phyloP scores from a whole-genome alignment of 2,329 filamentous ascomycete species.

The Pseudomassariella vexata region DNA sequence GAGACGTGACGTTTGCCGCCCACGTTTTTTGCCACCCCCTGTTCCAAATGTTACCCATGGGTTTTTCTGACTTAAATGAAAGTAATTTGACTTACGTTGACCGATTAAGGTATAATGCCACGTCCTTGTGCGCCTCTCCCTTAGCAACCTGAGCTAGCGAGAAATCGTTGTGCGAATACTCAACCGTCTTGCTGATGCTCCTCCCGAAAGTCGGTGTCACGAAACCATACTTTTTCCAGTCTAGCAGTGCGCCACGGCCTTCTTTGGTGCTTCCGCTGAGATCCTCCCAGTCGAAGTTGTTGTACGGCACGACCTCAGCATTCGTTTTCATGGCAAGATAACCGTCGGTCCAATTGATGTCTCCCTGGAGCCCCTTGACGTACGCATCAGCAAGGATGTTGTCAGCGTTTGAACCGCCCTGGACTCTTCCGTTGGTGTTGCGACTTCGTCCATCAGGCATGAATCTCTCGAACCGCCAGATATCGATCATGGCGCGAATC shows the following conservation, averaged over 20 bases:
- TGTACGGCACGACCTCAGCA: conserved; percentile 47
- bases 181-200: conserved; percentile 48
- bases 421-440: conserved; percentile 51
- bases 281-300: conserved; percentile 42
- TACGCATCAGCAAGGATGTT: conserved; percentile 57
- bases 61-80: too few relatives aligned
- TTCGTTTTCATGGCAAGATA: conserved; percentile 50
- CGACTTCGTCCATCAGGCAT: conserved; percentile 48
- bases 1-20: conserved; percentile 40
- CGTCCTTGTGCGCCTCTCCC: conserved; percentile 43
- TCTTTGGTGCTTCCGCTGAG: conserved; percentile 48
- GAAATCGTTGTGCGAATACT: conserved; percentile 56
- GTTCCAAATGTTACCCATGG: background rate
- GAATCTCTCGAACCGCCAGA: conserved; percentile 48
- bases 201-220: conserved; percentile 48
- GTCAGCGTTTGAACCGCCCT: conserved; percentile 55
- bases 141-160: conserved; percentile 46
- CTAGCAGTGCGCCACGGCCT: conserved; percentile 51
- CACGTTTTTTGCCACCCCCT: conserved; percentile 56
- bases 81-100: conserved; percentile 30
- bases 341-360: conserved; percentile 48
- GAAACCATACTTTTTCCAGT: conserved; percentile 52
- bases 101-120: conserved; percentile 44
- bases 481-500: conserved; percentile 51
- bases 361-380: conserved; percentile 40